phyloP scores from a whole-genome alignment of 371 early-diverging fungal species.

The Syncephalis plumigaleata region DNA sequence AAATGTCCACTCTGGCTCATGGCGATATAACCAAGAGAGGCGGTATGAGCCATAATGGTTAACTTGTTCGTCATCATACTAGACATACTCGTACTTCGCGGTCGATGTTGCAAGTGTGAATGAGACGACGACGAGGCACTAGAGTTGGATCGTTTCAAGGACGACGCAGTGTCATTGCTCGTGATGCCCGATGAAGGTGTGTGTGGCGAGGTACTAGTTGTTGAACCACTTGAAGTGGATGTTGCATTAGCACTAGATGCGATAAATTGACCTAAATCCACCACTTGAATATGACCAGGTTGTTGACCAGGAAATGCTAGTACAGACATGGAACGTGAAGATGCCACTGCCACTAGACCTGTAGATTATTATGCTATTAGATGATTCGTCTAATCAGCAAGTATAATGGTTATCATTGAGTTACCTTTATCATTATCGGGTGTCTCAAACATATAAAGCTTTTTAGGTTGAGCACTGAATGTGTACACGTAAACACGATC shows the following conservation, averaged over 20 bases:
- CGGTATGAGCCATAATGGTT: conserved; percentile 74
- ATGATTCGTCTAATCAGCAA: background rate
- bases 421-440: conserved; percentile 62
- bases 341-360: conserved; percentile 47
- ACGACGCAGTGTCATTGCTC: background rate
- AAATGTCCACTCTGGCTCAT: conserved; percentile 56
- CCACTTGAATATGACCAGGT: conserved; percentile 72
- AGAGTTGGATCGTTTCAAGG: background rate
- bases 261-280: conserved; percentile 35
- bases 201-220: conserved; percentile 4
- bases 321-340: conserved; percentile 36
- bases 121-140: background rate
- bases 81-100: conserved; percentile 11
- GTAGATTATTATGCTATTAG: background rate
- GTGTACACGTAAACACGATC: conserved; percentile 77
- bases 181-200: conserved; percentile 2
- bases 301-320: conserved; percentile 60
- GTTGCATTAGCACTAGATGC: no score
- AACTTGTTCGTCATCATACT: conserved; percentile 25
- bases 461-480: conserved; percentile 44
- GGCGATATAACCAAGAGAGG: conserved; percentile 53
- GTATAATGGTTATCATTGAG: background rate
- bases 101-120: background rate
- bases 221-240: background rate
- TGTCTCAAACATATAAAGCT: conserved; percentile 70